These are phyloP conservation scores for Durio zibethinus DNA, from an alignment of 345 rosid genomes.

Conservation along the genomic window DNA sequence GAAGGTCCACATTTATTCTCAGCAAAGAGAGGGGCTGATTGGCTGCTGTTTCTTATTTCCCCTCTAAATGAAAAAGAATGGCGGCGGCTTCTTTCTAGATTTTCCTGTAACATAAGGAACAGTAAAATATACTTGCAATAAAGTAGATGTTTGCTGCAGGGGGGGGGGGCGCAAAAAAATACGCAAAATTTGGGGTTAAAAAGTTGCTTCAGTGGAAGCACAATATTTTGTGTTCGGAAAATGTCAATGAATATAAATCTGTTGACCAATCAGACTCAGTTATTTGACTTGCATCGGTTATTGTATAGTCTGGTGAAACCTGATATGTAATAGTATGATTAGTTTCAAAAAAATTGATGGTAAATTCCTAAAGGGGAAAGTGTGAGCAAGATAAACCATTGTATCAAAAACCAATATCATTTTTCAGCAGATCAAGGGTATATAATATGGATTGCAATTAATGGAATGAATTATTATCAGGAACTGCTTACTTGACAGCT, in stretches of 20 bases:
- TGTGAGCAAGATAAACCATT: not conserved
- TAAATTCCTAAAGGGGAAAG: not conserved
- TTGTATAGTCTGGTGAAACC: not conserved
- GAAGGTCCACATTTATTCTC: constrained; percentile 46
- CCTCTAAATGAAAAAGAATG: constrained; percentile 40
- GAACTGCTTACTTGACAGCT: not conserved
- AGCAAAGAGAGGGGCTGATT: constrained; percentile 76
- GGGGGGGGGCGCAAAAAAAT: not conserved
- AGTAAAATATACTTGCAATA: not conserved
- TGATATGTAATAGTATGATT: constrained; percentile 10
- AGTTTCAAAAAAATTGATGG: not conserved
- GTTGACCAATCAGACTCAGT: not conserved
- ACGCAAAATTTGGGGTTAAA: constrained; percentile 16
- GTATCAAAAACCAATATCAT: not conserved
- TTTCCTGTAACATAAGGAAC: constrained; percentile 48
- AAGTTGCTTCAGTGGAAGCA: not conserved
- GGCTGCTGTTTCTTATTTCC: constrained; percentile 42
- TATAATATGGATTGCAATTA: not conserved
- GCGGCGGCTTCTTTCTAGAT: constrained; percentile 28
- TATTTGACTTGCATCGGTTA: constrained; percentile 1
- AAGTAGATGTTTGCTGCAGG: constrained; percentile 2
- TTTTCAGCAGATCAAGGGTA: not conserved
- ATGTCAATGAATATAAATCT: not conserved
- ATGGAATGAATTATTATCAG: not conserved
- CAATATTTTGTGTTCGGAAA: not conserved